Conservation (phyloP, 176 grass and related monocot species). For the Musa itinerans region DNA sequence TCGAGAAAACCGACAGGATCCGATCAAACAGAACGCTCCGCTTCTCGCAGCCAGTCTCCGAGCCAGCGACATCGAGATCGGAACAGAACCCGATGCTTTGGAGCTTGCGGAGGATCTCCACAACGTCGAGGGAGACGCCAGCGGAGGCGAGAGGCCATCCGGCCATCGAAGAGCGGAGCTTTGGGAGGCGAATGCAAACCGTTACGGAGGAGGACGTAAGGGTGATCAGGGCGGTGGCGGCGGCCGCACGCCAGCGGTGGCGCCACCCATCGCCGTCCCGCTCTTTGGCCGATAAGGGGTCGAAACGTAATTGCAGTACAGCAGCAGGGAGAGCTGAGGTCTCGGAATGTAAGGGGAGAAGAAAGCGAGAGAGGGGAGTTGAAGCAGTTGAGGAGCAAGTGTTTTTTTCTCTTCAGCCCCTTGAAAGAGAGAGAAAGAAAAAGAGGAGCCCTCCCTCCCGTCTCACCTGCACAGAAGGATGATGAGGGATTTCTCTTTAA, state of each 20-base stretch:
- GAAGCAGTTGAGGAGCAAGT: not conserved
- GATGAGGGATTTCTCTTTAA: too few relatives aligned
- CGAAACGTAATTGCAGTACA: not conserved
- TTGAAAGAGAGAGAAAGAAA: not conserved
- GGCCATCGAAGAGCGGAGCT: not conserved
- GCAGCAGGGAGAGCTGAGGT: too few relatives aligned
- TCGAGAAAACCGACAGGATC: slow-evolving; percentile 36
- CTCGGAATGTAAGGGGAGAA: not conserved
- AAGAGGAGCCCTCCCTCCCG: too few relatives aligned
- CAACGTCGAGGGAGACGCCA: slow-evolving; percentile 2
- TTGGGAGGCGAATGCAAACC: not conserved
- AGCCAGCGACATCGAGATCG: slow-evolving; percentile 20
- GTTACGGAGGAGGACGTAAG: not conserved
- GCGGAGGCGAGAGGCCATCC: not conserved
- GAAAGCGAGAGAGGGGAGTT: not conserved
- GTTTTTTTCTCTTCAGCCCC: not conserved
- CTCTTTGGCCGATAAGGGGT: too few relatives aligned
- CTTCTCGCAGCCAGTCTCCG: slow-evolving; percentile 15
- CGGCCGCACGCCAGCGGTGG: too few relatives aligned
- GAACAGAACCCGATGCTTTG: slow-evolving; percentile 45
- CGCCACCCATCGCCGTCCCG: too few relatives aligned
- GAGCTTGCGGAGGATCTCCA: slow-evolving; percentile 42
- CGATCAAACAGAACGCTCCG: slow-evolving; percentile 26
- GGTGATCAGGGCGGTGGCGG: not conserved
- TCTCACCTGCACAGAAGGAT: too few relatives aligned